phyloP scores from a whole-genome alignment of 78 protist species.

The Emiliania huxleyi region DNA sequence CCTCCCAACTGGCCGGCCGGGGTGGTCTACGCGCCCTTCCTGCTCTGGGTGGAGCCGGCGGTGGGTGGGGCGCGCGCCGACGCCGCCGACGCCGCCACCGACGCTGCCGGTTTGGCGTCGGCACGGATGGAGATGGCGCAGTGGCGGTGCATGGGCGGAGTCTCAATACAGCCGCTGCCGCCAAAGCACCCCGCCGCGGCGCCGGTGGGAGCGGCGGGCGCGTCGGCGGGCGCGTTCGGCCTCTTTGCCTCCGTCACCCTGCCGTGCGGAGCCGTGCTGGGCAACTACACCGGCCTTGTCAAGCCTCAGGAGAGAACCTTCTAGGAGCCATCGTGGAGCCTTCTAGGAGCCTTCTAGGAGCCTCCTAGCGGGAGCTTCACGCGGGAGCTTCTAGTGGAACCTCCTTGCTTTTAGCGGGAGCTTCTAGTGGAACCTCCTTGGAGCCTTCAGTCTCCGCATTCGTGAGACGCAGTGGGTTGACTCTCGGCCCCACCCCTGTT shows the following conservation, averaged over 20 bases:
- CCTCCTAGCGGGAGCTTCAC: too few species aligned
- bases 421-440: too few species aligned
- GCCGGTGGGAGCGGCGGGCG: too few species aligned
- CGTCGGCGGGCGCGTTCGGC: background rate
- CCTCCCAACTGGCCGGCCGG: background rate
- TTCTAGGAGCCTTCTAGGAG: too few species aligned
- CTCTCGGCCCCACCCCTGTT: too few species aligned
- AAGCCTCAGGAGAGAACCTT: background rate
- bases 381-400: too few species aligned
- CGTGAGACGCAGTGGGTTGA: too few species aligned
- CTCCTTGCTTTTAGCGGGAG: too few species aligned
- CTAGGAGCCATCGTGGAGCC: too few species aligned
- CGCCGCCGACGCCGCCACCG: background rate
- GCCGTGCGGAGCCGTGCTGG: background rate
- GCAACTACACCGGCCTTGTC: background rate
- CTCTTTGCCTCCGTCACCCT: background rate
- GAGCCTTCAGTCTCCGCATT: too few species aligned
- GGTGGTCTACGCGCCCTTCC: background rate
- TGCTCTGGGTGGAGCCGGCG: background rate
- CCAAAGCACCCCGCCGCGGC: background rate
- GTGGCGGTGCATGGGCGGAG: background rate
- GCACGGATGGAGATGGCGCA: too few species aligned
- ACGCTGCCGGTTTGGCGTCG: too few species aligned
- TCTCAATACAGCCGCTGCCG: background rate
- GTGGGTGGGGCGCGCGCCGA: background rate